A percentile compares a stretch with the other conserved stretches of the same genome.
These are phyloP conservation scores for Quambalaria eucalypti DNA, from an alignment of 1,284 basidiomycete genomes.

Conservation along the genomic window DNA sequence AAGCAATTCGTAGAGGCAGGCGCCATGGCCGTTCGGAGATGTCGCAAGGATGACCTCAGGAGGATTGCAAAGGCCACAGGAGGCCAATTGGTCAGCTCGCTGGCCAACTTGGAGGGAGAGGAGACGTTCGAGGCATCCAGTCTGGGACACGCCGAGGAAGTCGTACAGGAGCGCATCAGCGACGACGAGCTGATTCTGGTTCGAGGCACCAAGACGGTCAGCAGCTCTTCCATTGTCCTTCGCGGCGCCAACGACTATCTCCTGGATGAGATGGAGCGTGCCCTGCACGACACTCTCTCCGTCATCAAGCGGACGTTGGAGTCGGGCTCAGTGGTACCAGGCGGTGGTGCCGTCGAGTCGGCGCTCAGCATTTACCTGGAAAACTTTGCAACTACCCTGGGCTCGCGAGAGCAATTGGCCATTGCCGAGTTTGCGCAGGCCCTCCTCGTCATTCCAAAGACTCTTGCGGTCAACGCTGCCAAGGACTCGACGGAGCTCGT, in stretches of 20 bases:
- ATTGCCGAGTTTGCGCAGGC: conserved; percentile 96
- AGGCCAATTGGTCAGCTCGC: conserved; percentile 79
- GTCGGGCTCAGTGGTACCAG: conserved; percentile 89
- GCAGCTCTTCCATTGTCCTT: conserved; percentile 81
- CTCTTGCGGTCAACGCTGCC: conserved; percentile 91
- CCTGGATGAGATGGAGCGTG: conserved; percentile 98
- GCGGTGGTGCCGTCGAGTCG: conserved; percentile 93
- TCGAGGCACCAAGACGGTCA: conserved; percentile 95
- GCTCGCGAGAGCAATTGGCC: conserved; percentile 93
- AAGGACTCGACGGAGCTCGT: conserved; percentile 97
- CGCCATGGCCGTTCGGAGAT: conserved; percentile 94
- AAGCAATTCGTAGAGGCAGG: conserved; percentile 99
- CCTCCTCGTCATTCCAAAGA: conserved; percentile 69
- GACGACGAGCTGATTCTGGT: conserved; percentile 96
- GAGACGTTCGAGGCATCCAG: conserved; percentile 90
- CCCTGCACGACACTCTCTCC: conserved; percentile 86
- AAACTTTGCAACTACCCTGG: conserved; percentile 91
- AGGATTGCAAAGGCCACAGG: conserved; percentile 96
- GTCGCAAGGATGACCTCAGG: conserved; percentile 92
- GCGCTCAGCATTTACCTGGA: conserved; percentile 95
- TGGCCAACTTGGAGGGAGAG: conserved; percentile 95
- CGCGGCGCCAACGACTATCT: conserved; percentile 98
- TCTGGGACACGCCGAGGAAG: conserved; percentile 87
- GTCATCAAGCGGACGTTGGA: conserved; percentile 96
- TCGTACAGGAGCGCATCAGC: conserved; percentile 91